Base-by-base conservation (phyloP, 108 stramenopile species). In the Cyclotella cryptica region DNA sequence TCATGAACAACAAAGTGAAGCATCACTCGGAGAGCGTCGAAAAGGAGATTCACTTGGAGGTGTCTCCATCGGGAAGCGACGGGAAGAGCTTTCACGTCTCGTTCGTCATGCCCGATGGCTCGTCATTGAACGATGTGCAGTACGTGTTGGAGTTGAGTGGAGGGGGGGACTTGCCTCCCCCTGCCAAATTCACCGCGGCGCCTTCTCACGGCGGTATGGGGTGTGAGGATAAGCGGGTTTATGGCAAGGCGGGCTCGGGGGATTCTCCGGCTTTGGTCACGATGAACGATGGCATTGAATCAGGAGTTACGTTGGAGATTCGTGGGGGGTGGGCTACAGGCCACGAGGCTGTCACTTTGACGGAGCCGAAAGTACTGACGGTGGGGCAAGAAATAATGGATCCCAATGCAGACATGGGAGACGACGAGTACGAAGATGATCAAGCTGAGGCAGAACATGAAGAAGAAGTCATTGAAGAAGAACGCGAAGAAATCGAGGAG, bases 251-350 rank as follows among this genome's bases (percentile, higher is more conserved):
- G 3, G 49, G 11, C 18, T 27, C 27, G 29, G 30, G 1, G 13
- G 49, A 69, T 62, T 27, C 26, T 12, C 45, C 45, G 13, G 71
- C 58, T 30, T 3, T 29, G 47, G 52, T 72, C 10, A 47, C 57
- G 46, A 61, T 88, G 85, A 66, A 72, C 79, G 46, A 77, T 71
- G 24, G 62, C 69, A 26, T 51, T 46, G 22, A 39, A 18, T 42
- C 63, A 70, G 63, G 62, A 72, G 21, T 71, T 28, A 41, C 45
- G 17, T 26, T 88, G 78, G 28, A 71, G 84, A 75, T 80, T 84
- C 78, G 84, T 74, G 89, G 81, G 10, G 92, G 92, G 35, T 93
- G 90, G 90, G 92, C 92, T 3, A 88, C 92, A 6, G 92, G 90
- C 5, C 92, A 93, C 64, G 83, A 81, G 58, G 86, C 89, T 6